phyloP scores from a whole-genome alignment of 257 asterid genomes.

The Solanum etuberosum region DNA sequence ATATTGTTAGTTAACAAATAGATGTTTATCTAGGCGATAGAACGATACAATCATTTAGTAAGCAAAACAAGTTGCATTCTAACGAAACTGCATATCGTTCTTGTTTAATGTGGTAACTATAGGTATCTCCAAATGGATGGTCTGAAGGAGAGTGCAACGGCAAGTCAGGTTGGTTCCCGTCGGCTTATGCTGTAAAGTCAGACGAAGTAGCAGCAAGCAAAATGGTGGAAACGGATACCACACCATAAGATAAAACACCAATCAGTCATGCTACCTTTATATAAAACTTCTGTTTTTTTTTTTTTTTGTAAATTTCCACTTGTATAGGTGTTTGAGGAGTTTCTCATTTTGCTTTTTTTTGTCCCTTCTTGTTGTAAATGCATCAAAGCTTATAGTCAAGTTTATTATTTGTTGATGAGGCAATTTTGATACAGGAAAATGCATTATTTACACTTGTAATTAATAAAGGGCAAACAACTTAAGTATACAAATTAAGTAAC shows the following conservation, averaged over 20 bases:
- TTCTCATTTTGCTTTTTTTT: neutral
- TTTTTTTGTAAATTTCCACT: neutral
- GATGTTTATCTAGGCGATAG: neutral
- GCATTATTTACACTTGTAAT: neutral
- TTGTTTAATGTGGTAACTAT: neutral
- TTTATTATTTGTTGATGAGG: neutral
- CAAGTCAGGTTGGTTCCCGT: constrained; percentile 91
- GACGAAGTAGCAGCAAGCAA: constrained; percentile 26
- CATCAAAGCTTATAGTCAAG: neutral
- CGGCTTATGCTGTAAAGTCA: constrained; percentile 59
- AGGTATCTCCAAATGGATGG: constrained; percentile 86
- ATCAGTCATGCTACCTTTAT: neutral
- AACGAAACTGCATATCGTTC: neutral
- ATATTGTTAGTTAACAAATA: neutral
- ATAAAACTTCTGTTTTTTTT: neutral
- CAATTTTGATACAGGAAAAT: neutral
- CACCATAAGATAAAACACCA: neutral
- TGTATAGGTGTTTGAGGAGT: neutral
- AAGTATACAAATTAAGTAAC: no score
- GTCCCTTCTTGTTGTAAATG: neutral
- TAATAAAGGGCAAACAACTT: neutral
- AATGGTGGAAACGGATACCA: constrained; percentile 14
- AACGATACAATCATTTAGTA: neutral
- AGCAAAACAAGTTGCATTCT: neutral
- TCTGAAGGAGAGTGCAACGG: constrained; percentile 95